These are phyloP conservation scores for Aspergillus eucalypticola DNA, from an alignment of 2,329 filamentous ascomycete species.

Conservation along the genomic window DNA sequence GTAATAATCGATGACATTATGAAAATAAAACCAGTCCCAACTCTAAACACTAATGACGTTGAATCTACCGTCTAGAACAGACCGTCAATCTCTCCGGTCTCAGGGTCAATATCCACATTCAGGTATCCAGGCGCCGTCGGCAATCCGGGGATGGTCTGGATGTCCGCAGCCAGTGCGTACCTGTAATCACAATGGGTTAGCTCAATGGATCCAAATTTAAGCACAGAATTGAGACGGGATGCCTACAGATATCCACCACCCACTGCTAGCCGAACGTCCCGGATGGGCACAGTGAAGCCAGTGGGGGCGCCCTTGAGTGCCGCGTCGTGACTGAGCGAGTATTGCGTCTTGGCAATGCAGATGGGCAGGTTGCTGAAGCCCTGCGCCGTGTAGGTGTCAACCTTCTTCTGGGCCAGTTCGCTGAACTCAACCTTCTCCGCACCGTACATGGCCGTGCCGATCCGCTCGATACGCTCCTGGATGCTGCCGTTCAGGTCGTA, in stretches of 20 bases:
- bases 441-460: constrained; percentile 92
- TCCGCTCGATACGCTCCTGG: constrained; percentile 85
- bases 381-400: constrained; percentile 89
- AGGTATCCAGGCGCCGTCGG: constrained; percentile 94
- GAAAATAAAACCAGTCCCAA: neutral
- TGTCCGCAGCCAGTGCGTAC: constrained; percentile 92
- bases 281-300: constrained; percentile 91
- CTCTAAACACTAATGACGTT: neutral
- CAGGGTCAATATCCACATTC: constrained; percentile 80
- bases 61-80: constrained; percentile 68
- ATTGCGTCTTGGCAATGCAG: constrained; percentile 97
- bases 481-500: constrained; percentile 78
- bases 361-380: constrained; percentile 92
- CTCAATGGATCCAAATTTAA: constrained; percentile 12
- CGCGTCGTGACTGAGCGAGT: constrained; percentile 90
- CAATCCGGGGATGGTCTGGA: constrained; percentile 95
- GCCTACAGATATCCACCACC: constrained; percentile 86
- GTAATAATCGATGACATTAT: neutral
- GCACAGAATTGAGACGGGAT: neutral
- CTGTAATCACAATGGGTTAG: constrained; percentile 49
- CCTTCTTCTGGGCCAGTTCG: constrained; percentile 91
- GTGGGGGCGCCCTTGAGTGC: constrained; percentile 91
- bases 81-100: constrained; percentile 83
- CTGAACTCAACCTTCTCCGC: constrained; percentile 88
- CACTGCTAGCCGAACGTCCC: constrained; percentile 90